phyloP scores from a whole-genome alignment of 805 yeast species.

The Tetrapisispora pingtungensis region DNA sequence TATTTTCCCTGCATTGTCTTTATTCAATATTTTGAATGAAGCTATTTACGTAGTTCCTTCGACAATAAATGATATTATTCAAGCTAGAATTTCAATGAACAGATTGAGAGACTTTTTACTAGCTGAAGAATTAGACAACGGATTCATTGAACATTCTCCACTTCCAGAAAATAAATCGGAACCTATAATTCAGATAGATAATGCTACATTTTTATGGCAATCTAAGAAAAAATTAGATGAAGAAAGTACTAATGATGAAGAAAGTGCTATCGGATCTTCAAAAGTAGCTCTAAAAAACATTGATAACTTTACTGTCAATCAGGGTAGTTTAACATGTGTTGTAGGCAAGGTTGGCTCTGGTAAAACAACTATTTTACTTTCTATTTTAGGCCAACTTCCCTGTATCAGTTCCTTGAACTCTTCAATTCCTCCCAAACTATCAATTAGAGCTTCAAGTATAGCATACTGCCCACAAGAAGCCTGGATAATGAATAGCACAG shows the following conservation, averaged over 20 bases:
- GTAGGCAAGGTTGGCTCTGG: conserved; percentile 65
- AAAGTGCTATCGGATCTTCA: conserved; percentile 34
- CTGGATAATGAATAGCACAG: conserved; percentile 43
- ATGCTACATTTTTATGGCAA: conserved; percentile 49
- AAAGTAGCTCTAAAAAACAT: conserved; percentile 40
- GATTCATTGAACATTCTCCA: conserved; percentile 22
- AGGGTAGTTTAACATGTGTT: conserved; percentile 47
- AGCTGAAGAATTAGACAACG: conserved; percentile 37
- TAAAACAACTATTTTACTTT: conserved; percentile 47
- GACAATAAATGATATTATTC: conserved; percentile 46
- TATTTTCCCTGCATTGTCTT: conserved; percentile 57
- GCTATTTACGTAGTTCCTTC: conserved; percentile 54
- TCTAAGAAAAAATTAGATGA: conserved; percentile 12
- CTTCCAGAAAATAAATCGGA: conserved; percentile 14
- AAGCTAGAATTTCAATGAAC: conserved; percentile 46
- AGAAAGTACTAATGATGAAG: conserved; percentile 32
- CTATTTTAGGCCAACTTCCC: conserved; percentile 46
- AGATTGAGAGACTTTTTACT: conserved; percentile 43
- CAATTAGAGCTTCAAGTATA: conserved; percentile 28
- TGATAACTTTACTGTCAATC: conserved; percentile 37
- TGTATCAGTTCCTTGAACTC: conserved; percentile 25
- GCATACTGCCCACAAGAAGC: conserved; percentile 57
- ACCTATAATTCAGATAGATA: conserved; percentile 34
- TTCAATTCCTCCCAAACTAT: conserved; percentile 16
- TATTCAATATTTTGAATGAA: conserved; percentile 47